These are phyloP conservation scores for Drechslera avenae DNA, from an alignment of 2,329 filamentous ascomycete genomes.

Conservation along the genomic window DNA sequence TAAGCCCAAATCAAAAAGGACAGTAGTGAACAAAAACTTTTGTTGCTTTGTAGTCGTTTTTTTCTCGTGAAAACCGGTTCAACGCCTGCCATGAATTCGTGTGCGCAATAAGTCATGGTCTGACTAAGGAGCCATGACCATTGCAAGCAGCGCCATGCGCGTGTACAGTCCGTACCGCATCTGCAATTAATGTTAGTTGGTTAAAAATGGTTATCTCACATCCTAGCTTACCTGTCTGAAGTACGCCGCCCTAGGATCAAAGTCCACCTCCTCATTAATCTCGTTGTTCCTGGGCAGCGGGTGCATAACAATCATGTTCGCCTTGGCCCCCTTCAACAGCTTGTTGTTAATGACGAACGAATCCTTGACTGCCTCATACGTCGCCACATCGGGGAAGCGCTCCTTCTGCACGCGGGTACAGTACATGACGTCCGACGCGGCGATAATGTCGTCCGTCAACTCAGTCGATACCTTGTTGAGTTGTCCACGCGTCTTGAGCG, in stretches of 20 bases:
- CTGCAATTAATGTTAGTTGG: conserved; percentile 54
- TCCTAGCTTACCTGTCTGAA: conserved; percentile 86
- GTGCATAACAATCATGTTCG: conserved; percentile 92
- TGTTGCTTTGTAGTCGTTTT: conserved; percentile 14
- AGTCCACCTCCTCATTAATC: conserved; percentile 94
- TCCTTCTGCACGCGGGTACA: conserved; percentile 97
- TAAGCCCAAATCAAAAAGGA: conserved; percentile 6
- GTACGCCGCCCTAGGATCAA: conserved; percentile 94
- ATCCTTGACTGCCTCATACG: conserved; percentile 88
- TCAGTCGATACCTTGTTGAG: conserved; percentile 75
- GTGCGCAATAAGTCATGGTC: conserved; percentile 16
- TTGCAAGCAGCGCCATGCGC: conserved; percentile 93
- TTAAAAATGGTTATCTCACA: conserved; percentile 49
- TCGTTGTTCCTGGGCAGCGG: conserved; percentile 92
- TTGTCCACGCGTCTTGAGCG: conserved; percentile 75
- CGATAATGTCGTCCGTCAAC: conserved; percentile 85
- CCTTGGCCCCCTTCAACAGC: conserved; percentile 88
- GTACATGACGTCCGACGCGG: conserved; percentile 88
- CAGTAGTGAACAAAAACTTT: conserved; percentile 4
- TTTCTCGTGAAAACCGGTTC: conserved; percentile 13
- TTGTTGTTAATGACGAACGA: conserved; percentile 88
- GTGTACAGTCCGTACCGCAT: conserved; percentile 98
- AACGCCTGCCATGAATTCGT: conserved; percentile 14
- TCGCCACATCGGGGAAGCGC: conserved; percentile 78
- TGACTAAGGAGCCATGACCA: conserved; percentile 73